Percentiles rank a stretch among this genome's conserved stretches.
Evolutionary conservation across 2,329 filamentous ascomycete species (phyloP).

Genomic region (Epichloe baconii): DNA sequence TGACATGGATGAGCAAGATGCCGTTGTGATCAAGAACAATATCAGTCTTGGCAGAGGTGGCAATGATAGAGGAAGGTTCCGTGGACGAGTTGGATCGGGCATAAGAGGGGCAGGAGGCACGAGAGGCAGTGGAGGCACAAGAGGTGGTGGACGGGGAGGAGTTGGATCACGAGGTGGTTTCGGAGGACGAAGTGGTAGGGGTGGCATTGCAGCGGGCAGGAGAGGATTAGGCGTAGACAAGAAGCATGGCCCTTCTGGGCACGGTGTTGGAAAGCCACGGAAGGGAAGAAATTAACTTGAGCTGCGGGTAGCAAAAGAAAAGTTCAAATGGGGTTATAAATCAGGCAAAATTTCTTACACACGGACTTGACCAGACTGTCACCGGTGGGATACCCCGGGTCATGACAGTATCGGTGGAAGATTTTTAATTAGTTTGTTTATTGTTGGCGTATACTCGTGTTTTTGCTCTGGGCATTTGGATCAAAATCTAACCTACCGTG

Average conservation of each 20-base stretch:
- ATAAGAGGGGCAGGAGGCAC: slow-evolving; percentile 6
- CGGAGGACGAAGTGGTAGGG: slow-evolving; percentile 31
- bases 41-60: slow-evolving; percentile 24
- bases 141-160: slow-evolving; percentile 18
- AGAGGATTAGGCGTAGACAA: slow-evolving; percentile 39
- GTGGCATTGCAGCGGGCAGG: slow-evolving; percentile 32
- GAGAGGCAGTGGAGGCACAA: slow-evolving; percentile 14
- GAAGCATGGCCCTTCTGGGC: slow-evolving; percentile 26
- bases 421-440: background rate
- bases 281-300: slow-evolving; percentile 10
- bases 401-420: background rate
- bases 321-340: background rate
- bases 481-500: too few species aligned
- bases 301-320: background rate
- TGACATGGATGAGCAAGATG: slow-evolving; percentile 40
- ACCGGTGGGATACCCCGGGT: background rate
- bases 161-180: slow-evolving; percentile 17
- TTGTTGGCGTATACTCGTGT: background rate
- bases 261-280: slow-evolving; percentile 29
- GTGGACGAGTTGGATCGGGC: slow-evolving; percentile 14
- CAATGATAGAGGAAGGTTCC: slow-evolving; percentile 15
- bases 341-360: background rate
- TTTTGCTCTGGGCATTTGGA: too few species aligned
- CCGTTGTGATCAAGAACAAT: slow-evolving; percentile 38
- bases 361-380: background rate